Base-by-base conservation (phyloP, 2,329 filamentous ascomycete species). In the Periconia sp. region DNA sequence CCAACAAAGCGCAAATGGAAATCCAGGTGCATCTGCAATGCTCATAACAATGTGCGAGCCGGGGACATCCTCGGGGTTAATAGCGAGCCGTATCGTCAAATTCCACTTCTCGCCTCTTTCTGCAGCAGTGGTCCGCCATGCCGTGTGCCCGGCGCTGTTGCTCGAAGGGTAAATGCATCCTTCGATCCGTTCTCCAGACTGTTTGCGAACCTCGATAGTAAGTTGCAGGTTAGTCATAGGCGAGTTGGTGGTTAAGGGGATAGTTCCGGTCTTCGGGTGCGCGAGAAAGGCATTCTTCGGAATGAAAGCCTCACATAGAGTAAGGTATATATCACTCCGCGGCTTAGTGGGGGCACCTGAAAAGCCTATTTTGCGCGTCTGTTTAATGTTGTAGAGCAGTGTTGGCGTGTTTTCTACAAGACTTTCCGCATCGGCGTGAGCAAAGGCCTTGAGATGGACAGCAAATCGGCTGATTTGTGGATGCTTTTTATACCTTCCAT, bases 311-410 rank as follows among this genome's bases (percentile, higher is more conserved):
- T 90, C 85, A 44, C 85, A 84, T 34, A 99, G 71, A 0, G 91
- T 96, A 31, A 99, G 71, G 65, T 99, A 99, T 36, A 99, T 97
- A 67, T 99, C 95, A 9, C 91, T 96, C 58, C 95, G 81, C 12
- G 88, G 80, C 65, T 90, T 92, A 0, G 87, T 91, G 0, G 94
- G 92, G 2, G 92, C 92, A 10, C 92, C 92, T 3, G 92, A 89
- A 66, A 99, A 97, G 2, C 92, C 94, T 68, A 97, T 92, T 66
- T 94, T 94, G 59, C 80, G 87, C 0, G 92, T 95, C 67, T 87
- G 87, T 43, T 80, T 79, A 46, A 97, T 82, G 37, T 87, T 86
- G 36, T 95, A 87, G 11, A 99, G 82, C 11, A 95, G 74, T 0
- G 92, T 97, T 0, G 94, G 94, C 3, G 90, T 96, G 34, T 87